A percentile compares a stretch with the other conserved stretches of the same genome.
Conservation (phyloP, 345 rosid species). For the Euphorbia peplus region DNA sequence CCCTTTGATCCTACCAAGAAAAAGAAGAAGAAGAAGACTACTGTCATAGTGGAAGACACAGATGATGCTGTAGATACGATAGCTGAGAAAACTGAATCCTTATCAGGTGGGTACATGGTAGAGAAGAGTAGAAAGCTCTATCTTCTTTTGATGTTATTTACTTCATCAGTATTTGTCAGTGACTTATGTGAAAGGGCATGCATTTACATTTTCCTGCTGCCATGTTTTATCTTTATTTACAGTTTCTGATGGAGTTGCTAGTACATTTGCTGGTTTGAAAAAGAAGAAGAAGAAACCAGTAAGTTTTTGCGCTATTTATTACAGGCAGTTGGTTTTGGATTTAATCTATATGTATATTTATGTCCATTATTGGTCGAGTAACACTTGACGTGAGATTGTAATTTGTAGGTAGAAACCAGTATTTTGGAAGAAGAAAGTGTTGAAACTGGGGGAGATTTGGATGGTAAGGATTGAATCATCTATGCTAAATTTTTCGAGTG, state of each 20-base stretch:
- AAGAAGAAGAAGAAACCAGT: constrained; percentile 97
- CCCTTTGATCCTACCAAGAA: constrained; percentile 95
- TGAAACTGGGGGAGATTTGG: constrained; percentile 61
- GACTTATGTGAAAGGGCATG: background rate
- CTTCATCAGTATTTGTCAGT: background rate
- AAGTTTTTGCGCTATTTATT: constrained; percentile 28
- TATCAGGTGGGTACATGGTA: constrained; percentile 55
- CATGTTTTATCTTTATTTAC: constrained; percentile 12
- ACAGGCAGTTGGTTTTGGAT: background rate
- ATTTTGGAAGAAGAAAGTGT: constrained; percentile 56
- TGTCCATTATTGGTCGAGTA: background rate
- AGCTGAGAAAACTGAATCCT: constrained; percentile 65
- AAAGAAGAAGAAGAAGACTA: constrained; percentile 98
- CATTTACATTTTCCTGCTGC: background rate
- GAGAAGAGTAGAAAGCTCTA: background rate
- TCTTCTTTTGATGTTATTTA: background rate
- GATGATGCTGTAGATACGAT: constrained; percentile 65
- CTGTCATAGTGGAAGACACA: constrained; percentile 50
- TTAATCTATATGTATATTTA: background rate
- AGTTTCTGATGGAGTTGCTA: constrained; percentile 82
- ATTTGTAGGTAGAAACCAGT: constrained; percentile 65
- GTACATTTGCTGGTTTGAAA: constrained; percentile 72
- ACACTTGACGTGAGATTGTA: constrained; percentile 15
- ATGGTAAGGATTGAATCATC: constrained; percentile 42
- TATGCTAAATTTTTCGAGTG: background rate